These are phyloP conservation scores for Trichosporon sp. DNA, from an alignment of 1,284 basidiomycete genomes.

Conservation along the genomic window DNA sequence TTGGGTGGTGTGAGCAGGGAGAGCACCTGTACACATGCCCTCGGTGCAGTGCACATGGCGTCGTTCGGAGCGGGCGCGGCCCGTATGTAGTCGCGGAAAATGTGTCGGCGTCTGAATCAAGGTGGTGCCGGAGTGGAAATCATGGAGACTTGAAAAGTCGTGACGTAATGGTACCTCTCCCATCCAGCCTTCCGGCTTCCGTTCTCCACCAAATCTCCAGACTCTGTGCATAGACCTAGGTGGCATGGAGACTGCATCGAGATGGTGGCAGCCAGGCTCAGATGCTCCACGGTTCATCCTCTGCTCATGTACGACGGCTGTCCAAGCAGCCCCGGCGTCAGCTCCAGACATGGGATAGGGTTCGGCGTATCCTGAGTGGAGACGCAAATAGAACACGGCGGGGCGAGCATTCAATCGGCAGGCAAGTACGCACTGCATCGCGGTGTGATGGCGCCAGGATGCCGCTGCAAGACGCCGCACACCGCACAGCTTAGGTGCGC, in stretches of 20 bases:
- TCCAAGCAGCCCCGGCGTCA: too few species aligned
- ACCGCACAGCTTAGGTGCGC: too few species aligned
- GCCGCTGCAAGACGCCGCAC: background rate
- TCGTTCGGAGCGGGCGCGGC: too few species aligned
- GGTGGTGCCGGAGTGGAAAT: background rate
- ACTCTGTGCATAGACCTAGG: too few species aligned
- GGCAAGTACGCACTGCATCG: background rate
- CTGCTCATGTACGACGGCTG: background rate
- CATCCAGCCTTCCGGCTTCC: background rate
- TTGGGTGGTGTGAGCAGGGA: background rate
- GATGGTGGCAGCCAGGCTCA: too few species aligned
- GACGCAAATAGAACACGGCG: background rate
- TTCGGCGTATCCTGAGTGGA: background rate
- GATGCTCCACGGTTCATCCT: background rate
- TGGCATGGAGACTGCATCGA: background rate
- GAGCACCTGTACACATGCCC: background rate
- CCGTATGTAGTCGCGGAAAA: background rate
- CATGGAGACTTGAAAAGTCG: background rate
- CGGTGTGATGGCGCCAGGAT: too few species aligned
- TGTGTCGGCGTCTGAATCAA: background rate
- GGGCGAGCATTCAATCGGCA: background rate
- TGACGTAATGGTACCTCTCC: background rate
- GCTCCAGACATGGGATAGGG: background rate
- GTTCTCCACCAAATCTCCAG: background rate
- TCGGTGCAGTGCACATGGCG: too few species aligned